Evolutionary conservation across 2,329 filamentous ascomycete species (phyloP).

Genomic region (Gnomoniopsis smithogilvyi): DNA sequence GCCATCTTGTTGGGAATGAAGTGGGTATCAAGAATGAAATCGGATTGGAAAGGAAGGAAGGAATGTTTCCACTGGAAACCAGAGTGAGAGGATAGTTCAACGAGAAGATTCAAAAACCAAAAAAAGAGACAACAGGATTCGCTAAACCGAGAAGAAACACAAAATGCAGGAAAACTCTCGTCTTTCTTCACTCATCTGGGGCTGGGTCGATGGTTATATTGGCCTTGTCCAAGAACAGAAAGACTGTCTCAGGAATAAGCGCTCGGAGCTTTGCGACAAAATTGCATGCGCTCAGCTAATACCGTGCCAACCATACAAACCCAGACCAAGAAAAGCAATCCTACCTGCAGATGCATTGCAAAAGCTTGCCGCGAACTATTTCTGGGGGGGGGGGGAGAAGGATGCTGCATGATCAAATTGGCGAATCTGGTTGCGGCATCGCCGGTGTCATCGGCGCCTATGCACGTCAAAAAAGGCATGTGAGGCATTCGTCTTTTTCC

Average conservation of each 20-base stretch:
- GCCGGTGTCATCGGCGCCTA: conserved; percentile 4
- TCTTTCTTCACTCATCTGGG: background rate
- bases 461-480: background rate
- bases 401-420: background rate
- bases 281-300: conserved; percentile 1
- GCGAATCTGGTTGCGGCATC: background rate
- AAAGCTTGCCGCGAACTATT: background rate
- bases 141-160: background rate
- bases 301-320: background rate
- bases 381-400: background rate
- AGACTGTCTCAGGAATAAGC: conserved; percentile 2
- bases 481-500: background rate
- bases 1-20: conserved; percentile 7
- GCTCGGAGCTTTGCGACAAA: background rate
- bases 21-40: background rate
- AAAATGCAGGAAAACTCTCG: conserved; percentile 1
- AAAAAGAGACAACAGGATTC: background rate
- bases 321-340: background rate
- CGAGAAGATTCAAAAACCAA: background rate
- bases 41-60: background rate
- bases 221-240: background rate
- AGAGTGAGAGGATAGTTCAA: background rate
- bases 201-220: background rate
- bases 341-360: background rate
- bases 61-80: conserved; percentile 1